Conservation (phyloP, 495 filamentous ascomycete genomes). For the Cairneyella variabilis region DNA sequence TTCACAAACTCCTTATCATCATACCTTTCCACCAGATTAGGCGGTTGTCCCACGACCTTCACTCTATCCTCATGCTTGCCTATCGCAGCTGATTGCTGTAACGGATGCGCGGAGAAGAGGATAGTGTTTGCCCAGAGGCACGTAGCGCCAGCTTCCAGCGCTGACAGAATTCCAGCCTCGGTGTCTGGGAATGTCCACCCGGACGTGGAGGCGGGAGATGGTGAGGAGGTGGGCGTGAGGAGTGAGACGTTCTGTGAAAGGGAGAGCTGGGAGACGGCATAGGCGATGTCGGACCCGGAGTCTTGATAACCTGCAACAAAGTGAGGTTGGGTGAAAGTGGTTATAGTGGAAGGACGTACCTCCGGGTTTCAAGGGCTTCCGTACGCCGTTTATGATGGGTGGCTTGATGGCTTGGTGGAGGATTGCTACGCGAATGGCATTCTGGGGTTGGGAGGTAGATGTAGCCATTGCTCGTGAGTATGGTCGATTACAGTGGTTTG, state of each 20-base stretch:
- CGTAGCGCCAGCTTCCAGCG: constrained; percentile 31
- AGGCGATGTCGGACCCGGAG: constrained; percentile 36
- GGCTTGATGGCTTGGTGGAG: constrained; percentile 30
- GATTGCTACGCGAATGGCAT: constrained; percentile 26
- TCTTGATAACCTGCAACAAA: constrained; percentile 32
- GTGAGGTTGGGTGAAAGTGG: background rate
- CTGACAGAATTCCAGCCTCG: constrained; percentile 32
- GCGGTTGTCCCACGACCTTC: constrained; percentile 34
- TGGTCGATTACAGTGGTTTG: too few species aligned
- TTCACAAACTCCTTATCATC: constrained; percentile 40
- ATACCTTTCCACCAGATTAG: constrained; percentile 33
- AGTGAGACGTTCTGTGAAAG: constrained; percentile 21
- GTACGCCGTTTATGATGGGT: constrained; percentile 30
- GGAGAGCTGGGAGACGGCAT: constrained; percentile 19
- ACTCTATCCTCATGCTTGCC: constrained; percentile 18
- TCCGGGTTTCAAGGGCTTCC: constrained; percentile 31
- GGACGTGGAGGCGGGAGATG: constrained; percentile 3
- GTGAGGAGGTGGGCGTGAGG: constrained; percentile 20
- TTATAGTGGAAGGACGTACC: constrained; percentile 21
- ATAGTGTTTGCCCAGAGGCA: constrained; percentile 41
- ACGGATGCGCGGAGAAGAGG: constrained; percentile 33
- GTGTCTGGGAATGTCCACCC: constrained; percentile 38
- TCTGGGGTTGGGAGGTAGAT: too few species aligned
- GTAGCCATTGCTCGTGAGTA: too few species aligned
- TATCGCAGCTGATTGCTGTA: constrained; percentile 28